phyloP scores from a whole-genome alignment of 2,329 filamentous ascomycete species.

The Westerdykella sp. region DNA sequence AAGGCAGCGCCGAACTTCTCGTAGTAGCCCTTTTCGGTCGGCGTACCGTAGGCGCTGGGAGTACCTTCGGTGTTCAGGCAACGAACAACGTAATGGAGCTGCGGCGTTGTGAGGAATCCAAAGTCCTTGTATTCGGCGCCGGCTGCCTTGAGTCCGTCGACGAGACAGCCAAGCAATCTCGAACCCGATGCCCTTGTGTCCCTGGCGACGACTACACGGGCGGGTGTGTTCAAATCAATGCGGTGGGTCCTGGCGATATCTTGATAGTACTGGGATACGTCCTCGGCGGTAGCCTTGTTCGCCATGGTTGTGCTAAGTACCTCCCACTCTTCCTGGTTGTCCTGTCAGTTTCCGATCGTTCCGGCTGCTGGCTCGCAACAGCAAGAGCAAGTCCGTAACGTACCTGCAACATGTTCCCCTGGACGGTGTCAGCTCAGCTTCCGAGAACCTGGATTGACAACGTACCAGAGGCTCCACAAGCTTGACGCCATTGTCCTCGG shows the following conservation, averaged over 20 bases:
- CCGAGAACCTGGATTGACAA: background rate
- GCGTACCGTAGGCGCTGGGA: slow-evolving; percentile 77
- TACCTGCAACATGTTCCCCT: slow-evolving; percentile 82
- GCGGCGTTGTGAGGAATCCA: slow-evolving; percentile 92
- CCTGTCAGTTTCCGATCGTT: slow-evolving; percentile 9
- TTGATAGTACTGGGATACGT: slow-evolving; percentile 69
- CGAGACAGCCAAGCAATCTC: slow-evolving; percentile 70
- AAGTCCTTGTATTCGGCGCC: slow-evolving; percentile 72
- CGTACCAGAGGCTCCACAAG: slow-evolving; percentile 84
- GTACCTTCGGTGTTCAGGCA: slow-evolving; percentile 91
- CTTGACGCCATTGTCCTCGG: slow-evolving; percentile 61
- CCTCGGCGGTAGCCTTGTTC: slow-evolving; percentile 71
- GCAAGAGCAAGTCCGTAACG: background rate
- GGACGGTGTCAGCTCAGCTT: slow-evolving; percentile 7
- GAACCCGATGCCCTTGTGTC: slow-evolving; percentile 92
- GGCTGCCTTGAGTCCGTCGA: slow-evolving; percentile 71
- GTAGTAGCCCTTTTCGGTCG: slow-evolving; percentile 90
- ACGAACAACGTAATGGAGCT: slow-evolving; percentile 92
- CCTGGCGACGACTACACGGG: slow-evolving; percentile 80
- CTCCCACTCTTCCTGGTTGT: slow-evolving; percentile 71
- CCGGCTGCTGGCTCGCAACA: slow-evolving; percentile 5
- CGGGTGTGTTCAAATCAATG: slow-evolving; percentile 61
- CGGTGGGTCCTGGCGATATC: slow-evolving; percentile 54
- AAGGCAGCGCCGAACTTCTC: slow-evolving; percentile 84
- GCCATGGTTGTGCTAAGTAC: slow-evolving; percentile 79